Base-by-base conservation (phyloP, 176 grass and related monocot species). In the Otatea glauca region DNA sequence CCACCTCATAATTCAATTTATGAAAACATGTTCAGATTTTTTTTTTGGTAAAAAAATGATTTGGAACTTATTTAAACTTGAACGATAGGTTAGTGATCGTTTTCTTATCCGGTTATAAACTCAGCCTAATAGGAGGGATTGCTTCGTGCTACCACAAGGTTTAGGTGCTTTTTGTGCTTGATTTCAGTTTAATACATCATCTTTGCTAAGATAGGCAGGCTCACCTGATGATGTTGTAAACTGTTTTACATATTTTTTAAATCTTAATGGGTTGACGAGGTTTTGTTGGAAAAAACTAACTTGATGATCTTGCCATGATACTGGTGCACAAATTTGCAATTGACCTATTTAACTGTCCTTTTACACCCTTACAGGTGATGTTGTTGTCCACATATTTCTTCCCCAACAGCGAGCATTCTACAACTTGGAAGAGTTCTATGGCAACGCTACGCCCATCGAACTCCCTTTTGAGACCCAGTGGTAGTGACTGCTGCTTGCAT, bases 321-420 rank as follows among this genome's bases (percentile, higher is more conserved):
- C 6, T 13, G 5, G 9, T 39, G 12, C 69, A 11, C 81, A 50
- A 18, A 25, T 83, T 35, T 23, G 6, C 0, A 0, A 7, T 4
- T 2, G 14, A 39, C 29, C 20, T 65, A 39, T 7, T 20, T 80
- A 37, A 24, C 63, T 15, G 2, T 38, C 58, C 20, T 9, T 74
- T 74, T 51, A 13, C 14, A 18, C 70, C 69, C 42, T 27, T 87
- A 12, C 87, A 98, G 96, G 96, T 34, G 96, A 98, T 85, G 93
- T 98, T n/a, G 93, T 98, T 42, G 96, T 98, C 21, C 96, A 95
- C 89, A 98, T 95, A 92, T 98, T 98, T 84, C 87, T 92, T 59
- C 96, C 93, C 0, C 91, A 93, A 11, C 96, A 95, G 37, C 84
- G 96, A 79, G 86, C 90, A 59, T 98, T 87, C 77, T 98, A 98